Base-by-base conservation (phyloP, 495 filamentous ascomycete genomes). In the Emericellopsis terricola region DNA sequence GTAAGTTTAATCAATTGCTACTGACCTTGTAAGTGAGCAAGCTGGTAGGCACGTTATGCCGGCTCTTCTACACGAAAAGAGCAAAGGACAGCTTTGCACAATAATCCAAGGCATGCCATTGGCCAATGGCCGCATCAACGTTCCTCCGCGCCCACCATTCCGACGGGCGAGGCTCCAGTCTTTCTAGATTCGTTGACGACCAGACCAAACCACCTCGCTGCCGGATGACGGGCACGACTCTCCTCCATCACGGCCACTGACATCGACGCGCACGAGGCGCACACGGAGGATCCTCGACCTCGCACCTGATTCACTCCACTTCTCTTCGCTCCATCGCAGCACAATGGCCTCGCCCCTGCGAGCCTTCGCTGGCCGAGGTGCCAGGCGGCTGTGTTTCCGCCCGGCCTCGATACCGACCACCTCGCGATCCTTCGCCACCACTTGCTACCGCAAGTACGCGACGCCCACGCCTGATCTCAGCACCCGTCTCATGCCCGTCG, bases 401-500 rank as follows among this genome's bases (percentile, higher is more conserved):
- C 44, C 45, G 24, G 40, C 45, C 17, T 31, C 45, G 10, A 23
- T 34, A 16, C 16, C 39, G 29, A 29, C 34, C 38, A 20, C 44
- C 41, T 53, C 57, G 38, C 72, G 81, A 43, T 68, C 71, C 43
- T 72, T 93, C 56, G 71, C 81, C 43, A 68, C 71, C 43, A 65
- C 81, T 17, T 56, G 66, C 26, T 60, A 76, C 42, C 76, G 76
- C 40, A 66, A 62, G 40, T 64, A 71, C 44, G 75, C 76, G 41
- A 57, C 65, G 27, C 48, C 62, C 23, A 48, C 62, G 34, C 57
- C 57, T 44, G 73, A 75, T 42, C 60, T 73, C 51, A 46, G 67
- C 38, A 77, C 80, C 37, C 76, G 73, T 49, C 62, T 83, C 38
- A 59, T 77, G 27, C 74, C 77, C 33, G 69, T 70, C 40, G 69